phyloP scores from a whole-genome alignment of 768 basidiomycete genomes.

The Suillus cothurnatus region DNA sequence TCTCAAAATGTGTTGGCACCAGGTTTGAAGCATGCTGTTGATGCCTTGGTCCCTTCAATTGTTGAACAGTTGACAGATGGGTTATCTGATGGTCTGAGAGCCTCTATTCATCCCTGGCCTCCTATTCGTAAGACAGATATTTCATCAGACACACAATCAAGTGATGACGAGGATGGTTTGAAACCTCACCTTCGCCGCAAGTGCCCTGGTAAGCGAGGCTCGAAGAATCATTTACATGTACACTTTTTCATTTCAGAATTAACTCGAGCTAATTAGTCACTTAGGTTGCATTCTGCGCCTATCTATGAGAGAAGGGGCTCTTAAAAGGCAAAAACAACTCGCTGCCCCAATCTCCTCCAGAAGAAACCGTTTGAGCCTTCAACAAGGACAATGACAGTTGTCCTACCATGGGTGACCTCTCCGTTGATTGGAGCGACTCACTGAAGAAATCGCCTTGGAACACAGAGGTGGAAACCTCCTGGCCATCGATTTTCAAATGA shows the following conservation, averaged over 20 bases:
- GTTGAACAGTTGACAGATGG: background rate
- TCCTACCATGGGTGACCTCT: background rate
- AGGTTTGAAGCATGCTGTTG: background rate
- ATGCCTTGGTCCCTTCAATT: background rate
- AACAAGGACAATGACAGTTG: background rate
- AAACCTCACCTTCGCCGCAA: too few species aligned
- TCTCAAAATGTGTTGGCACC: background rate
- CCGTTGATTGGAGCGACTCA: background rate
- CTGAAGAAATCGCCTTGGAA: slow-evolving; percentile 1
- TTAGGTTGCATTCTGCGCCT: slow-evolving; percentile 1
- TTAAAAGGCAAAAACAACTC: background rate
- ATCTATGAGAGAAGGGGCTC: background rate
- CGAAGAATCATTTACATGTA: too few species aligned
- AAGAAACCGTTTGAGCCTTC: background rate
- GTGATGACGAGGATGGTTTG: too few species aligned
- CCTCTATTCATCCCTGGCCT: background rate
- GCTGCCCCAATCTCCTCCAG: background rate
- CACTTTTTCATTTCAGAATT: background rate
- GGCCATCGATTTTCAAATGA: background rate
- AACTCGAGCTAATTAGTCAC: too few species aligned
- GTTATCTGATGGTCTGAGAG: background rate
- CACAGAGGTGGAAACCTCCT: background rate
- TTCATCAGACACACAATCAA: too few species aligned
- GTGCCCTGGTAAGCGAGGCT: too few species aligned
- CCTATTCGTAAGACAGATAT: background rate